Evolutionary conservation across 1,284 basidiomycete species (phyloP), one percentile per base, ranked within the genome.

Genomic region (Dichomitus squalens): DNA sequence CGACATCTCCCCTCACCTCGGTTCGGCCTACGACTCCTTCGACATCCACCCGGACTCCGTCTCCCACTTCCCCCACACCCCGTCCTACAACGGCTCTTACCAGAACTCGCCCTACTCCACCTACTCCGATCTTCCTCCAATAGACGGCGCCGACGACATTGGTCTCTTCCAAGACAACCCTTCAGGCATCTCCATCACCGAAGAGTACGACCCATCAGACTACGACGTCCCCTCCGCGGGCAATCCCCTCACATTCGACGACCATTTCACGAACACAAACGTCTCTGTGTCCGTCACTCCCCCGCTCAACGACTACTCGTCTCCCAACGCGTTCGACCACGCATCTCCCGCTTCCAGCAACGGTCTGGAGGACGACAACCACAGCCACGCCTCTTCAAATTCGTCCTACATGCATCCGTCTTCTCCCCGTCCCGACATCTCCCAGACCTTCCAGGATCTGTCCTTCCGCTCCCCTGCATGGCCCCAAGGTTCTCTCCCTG

Each of bases 91-190:
- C 64, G 81, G 80, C 58, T 81, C 80, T 1, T 82, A 81, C 69
- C 77, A 84, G 67, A 83, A 85, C 71, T 88, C 87, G 0, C 86
- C 87, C n/a, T 88, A 79, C 70, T 88, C 86, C 6, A 76, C 71
- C 52, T 77, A 83, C 61, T 87, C 86, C 2, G 87, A 89, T 27
- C 84, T 90, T 9, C 69, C 70, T 21, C 78, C 78, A 56, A 84
- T 82, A 70, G 76, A 77, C 67, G 75, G 73, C 40, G 76, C 79
- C 39, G 77, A 80, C 48, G 77, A 70, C 48, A 72, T 77, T 34
- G 70, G 59, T 47, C 64, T 81, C 53, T 79, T 79, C 20, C 74
- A 76, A 50, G 75, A 75, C 51, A 71, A 73, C 60, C 68, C 70
- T 29, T 71, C 74, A 33, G 68, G 64, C 46, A 67, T 76, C 46